Base-by-base conservation (phyloP, 1,284 basidiomycete species). In the Trametes hirsuta region DNA sequence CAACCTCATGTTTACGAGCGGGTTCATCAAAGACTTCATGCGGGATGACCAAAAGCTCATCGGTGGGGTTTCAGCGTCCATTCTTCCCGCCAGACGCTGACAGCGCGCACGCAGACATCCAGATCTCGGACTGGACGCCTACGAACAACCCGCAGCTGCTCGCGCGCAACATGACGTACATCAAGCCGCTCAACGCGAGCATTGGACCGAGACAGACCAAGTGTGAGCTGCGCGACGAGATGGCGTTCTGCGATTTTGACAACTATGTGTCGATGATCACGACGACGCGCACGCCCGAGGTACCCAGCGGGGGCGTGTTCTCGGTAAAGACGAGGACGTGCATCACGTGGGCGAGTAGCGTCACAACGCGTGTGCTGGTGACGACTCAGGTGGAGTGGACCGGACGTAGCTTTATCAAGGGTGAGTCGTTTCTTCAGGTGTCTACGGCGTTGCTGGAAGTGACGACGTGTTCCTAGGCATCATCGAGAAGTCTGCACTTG, bases 311-410 rank as follows among this genome's bases (percentile, higher is more conserved):
- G 0, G 85, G 90, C 3, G 93, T 93, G 47, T 99, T 99, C 73
- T 81, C 87, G 4, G 94, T 98, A 69, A 97, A 95, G 82, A 98
- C 97, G 15, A 81, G 88, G 66, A 97, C 95, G 10, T 98, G 96
- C 73, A 83, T 99, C 58, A 98, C 87, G 74, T 99, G 96, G 96
- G 95, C 93, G 4, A 90, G 90, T 51, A 79, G 84, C 4, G 85
- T 91, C 54, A 85, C 88, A 4, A 90, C 92, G 1, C 86, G 84
- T 53, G 85, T 99, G 12, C 69, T 94, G 8, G 94, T 99, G 4
- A 96, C 94, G 39, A 95, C 93, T 6, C 86, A 91, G 66, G 94
- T 98, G 2, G 96, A 98, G 64, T 99, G 97, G 96, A 94, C 91
- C 0, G 96, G 96, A 22, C 84, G 95, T 67, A 97, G 94, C 75